Percentiles rank a stretch among this genome's conserved stretches.
Evolutionary conservation across 352 stramenopile genomes (phyloP).

Genomic region (Bremia lactucae): DNA sequence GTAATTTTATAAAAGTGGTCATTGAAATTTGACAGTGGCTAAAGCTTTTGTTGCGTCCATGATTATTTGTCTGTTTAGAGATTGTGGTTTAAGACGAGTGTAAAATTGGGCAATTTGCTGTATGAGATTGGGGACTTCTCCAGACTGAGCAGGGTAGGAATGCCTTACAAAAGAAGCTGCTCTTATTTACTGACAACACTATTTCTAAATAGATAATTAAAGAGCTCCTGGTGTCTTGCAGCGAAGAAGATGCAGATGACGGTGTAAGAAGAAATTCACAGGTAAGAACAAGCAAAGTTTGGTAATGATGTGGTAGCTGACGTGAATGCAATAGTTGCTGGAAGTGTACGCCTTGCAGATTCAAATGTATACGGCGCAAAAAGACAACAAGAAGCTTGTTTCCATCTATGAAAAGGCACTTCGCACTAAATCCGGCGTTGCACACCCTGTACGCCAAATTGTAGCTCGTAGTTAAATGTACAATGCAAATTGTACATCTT

Average conservation of each 20-base stretch:
- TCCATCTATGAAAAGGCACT: slow-evolving; percentile 88
- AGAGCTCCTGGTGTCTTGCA: slow-evolving; percentile 79
- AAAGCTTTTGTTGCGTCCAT: neutral
- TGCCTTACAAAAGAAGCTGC: neutral
- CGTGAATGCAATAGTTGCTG: slow-evolving; percentile 70
- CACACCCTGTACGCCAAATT: slow-evolving; percentile 60
- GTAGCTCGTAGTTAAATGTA: too few species aligned
- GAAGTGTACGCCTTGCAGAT: slow-evolving; percentile 91
- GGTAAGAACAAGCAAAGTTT: slow-evolving; percentile 10
- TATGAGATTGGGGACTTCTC: slow-evolving; percentile 77
- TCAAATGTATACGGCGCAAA: slow-evolving; percentile 88
- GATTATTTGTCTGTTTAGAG: slow-evolving; percentile 28
- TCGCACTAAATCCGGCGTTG: slow-evolving; percentile 82
- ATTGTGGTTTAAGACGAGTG: slow-evolving; percentile 93
- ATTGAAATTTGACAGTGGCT: neutral
- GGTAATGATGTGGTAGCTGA: too few species aligned
- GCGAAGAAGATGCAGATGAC: slow-evolving; percentile 79
- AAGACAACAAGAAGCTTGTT: slow-evolving; percentile 90
- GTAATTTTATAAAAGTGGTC: neutral
- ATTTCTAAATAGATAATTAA: slow-evolving; percentile 49
- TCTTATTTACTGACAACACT: neutral
- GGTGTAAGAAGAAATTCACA: slow-evolving; percentile 75
- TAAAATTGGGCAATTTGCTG: slow-evolving; percentile 91
- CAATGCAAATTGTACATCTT: too few species aligned
- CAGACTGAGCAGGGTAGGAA: slow-evolving; percentile 47